Evolutionary conservation across 2,329 filamentous ascomycete genomes (phyloP).

Genomic region (Dothideomycetidae sp.): DNA sequence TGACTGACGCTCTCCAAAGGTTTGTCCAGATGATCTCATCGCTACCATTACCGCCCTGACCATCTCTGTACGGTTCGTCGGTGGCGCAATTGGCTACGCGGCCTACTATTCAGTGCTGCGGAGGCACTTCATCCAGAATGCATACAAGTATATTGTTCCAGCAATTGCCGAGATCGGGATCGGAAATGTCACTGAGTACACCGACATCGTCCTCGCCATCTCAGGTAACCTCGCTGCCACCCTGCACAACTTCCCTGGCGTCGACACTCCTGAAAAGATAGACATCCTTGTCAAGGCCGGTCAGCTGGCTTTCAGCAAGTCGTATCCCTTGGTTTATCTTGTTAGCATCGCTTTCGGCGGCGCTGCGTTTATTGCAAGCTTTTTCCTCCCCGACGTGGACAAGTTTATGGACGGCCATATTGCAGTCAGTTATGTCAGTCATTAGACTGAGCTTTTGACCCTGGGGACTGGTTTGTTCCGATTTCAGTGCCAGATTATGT

Average conservation of each 20-base stretch:
- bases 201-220: background rate
- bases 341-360: constrained; percentile 12
- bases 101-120: constrained; percentile 24
- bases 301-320: background rate
- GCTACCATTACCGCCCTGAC: constrained; percentile 10
- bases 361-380: constrained; percentile 8
- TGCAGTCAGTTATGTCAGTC: constrained; percentile 1
- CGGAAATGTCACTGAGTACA: background rate
- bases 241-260: constrained; percentile 2
- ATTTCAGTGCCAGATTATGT: too few species aligned
- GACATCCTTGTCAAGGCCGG: constrained; percentile 3
- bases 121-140: background rate
- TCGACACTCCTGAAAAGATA: constrained; percentile 3
- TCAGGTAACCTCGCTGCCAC: constrained; percentile 1
- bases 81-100: constrained; percentile 25
- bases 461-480: too few species aligned
- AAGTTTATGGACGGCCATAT: constrained; percentile 13
- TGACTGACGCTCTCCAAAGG: too few species aligned
- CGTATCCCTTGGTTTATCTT: constrained; percentile 10
- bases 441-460: too few species aligned
- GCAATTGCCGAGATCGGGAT: background rate
- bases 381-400: constrained; percentile 11
- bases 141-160: background rate
- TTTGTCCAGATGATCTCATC: constrained; percentile 9
- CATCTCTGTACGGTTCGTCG: constrained; percentile 8